Base-by-base conservation (phyloP, 306 rosid species). In the Casuarina equisetifolia region DNA sequence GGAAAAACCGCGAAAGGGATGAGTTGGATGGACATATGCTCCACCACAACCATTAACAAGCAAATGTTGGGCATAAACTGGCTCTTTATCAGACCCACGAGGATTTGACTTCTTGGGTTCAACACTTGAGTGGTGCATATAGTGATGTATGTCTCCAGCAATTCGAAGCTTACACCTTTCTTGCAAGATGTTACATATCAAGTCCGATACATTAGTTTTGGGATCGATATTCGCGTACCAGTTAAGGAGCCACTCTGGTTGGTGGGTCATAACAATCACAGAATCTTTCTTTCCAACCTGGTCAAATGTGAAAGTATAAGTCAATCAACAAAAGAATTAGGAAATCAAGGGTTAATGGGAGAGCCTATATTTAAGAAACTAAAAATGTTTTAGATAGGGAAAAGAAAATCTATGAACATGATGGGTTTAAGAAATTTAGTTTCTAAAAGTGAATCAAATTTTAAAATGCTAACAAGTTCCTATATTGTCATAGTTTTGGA, bases 41-140 rank as follows among this genome's bases (percentile, higher is more conserved):
- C 98, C 98, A 76, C 98, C 98, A 76, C 97, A 95, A 63, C 98
- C 98, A 86, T 95, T 95, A 74, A 95, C 92, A 73, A 95, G 87
- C 62, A 95, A 89, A 85, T 95, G 99, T 55, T 87, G 97, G 55
- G 86, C 86, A 71, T 86, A 87, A 59, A 85, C 84, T 78, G 90
- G 86, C 12, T 6, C 3, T 39, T 11, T 9, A 9, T 25, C 35
- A 8, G 6, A 2, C 0, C 9, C 38, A 48, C 15, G 25, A 58
- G 35, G 5, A 58, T 17, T 9, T 3, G 20, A 39, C 6, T 82
- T 92, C 15, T 90, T 89, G 50, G 97, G 85, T 69, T 84, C 80
- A 69, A 82, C 89, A 78, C 82, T 78, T 54, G 97, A 89, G 88
- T 95, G 99, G 39, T 96, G 97, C 97, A 95, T 89, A 86, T 95